A percentile compares a stretch with the other conserved stretches of the same genome.
These are phyloP conservation scores for Citrullus colocynthis DNA, from an alignment of 306 rosid genomes.

Conservation along the genomic window DNA sequence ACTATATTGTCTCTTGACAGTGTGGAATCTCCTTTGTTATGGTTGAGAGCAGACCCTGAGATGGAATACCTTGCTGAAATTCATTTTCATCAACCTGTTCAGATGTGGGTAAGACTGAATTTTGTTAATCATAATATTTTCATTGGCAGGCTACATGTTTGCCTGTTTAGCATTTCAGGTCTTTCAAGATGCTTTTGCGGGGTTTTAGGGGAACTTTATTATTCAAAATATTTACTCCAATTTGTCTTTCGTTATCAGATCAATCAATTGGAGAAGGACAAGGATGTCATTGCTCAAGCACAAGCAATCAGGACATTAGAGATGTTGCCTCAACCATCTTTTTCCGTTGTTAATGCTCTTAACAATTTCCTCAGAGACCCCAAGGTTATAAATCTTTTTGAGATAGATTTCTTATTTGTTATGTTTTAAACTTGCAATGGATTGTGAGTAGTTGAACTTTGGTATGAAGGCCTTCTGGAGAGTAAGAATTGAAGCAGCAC, in stretches of 20 bases:
- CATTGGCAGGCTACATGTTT: neutral
- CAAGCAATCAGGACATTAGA: slow-evolving; percentile 79
- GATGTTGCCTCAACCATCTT: slow-evolving; percentile 66
- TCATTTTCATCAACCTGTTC: slow-evolving; percentile 86
- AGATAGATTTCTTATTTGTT: slow-evolving; percentile 2
- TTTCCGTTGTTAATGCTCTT: slow-evolving; percentile 73
- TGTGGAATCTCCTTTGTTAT: slow-evolving; percentile 77
- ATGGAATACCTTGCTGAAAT: slow-evolving; percentile 94
- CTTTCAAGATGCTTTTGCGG: neutral
- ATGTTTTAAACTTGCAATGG: neutral
- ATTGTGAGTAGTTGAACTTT: slow-evolving; percentile 15
- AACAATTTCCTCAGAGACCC: slow-evolving; percentile 81
- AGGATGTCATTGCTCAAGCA: slow-evolving; percentile 89
- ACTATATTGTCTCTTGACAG: slow-evolving; percentile 25
- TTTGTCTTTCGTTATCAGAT: slow-evolving; percentile 41
- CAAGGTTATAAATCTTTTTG: slow-evolving; percentile 35
- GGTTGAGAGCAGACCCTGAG: slow-evolving; percentile 99
- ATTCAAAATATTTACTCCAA: neutral
- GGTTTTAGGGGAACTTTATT: neutral
- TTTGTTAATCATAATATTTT: neutral
- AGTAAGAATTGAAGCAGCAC: slow-evolving; percentile 86
- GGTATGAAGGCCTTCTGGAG: slow-evolving; percentile 75
- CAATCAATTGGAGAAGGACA: slow-evolving; percentile 95
- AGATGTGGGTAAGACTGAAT: slow-evolving; percentile 95
- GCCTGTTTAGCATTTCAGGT: neutral